Percentiles rank a stretch among this genome's conserved stretches.
phyloP scores from a whole-genome alignment of 2,329 filamentous ascomycete genomes.

The Westerdykella aurantiaca region DNA sequence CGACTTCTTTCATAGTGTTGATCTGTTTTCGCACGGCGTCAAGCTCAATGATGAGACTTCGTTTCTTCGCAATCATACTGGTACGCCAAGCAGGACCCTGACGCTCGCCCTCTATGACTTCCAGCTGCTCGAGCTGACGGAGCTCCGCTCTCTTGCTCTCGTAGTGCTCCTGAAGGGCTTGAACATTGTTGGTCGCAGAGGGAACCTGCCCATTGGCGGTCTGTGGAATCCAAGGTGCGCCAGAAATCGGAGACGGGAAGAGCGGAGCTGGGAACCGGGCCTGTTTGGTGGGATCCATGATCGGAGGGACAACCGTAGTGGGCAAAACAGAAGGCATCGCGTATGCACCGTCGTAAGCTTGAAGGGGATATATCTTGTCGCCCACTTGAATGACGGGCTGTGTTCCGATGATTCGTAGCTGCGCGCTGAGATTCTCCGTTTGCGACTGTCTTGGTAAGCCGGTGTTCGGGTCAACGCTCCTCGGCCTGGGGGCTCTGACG shows the following conservation, averaged over 20 bases:
- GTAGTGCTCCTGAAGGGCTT: constrained; percentile 24
- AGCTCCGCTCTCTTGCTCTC: constrained; percentile 30
- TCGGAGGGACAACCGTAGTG: constrained; percentile 1
- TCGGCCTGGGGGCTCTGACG: constrained; percentile 22
- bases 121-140: constrained; percentile 32
- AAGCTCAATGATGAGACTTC: constrained; percentile 31
- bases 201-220: constrained; percentile 18
- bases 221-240: constrained; percentile 8
- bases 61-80: constrained; percentile 33
- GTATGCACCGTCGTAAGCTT: constrained; percentile 17
- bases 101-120: constrained; percentile 29
- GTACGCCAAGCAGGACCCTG: constrained; percentile 31
- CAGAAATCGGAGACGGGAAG: constrained; percentile 10
- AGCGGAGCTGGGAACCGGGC: constrained; percentile 4
- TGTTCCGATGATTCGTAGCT: constrained; percentile 26
- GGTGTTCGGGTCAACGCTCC: constrained; percentile 14
- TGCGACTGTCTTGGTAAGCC: constrained; percentile 9
- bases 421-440: constrained; percentile 14
- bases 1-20: constrained; percentile 16
- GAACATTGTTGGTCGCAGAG: constrained; percentile 19
- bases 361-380: constrained; percentile 28
- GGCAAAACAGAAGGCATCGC: constrained; percentile 5
- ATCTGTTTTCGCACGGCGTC: constrained; percentile 34
- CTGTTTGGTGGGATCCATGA: constrained; percentile 15
- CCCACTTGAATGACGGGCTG: constrained; percentile 29